Evolutionary conservation across 345 rosid species (phyloP).

Genomic region (Pseudoturritis turrita): DNA sequence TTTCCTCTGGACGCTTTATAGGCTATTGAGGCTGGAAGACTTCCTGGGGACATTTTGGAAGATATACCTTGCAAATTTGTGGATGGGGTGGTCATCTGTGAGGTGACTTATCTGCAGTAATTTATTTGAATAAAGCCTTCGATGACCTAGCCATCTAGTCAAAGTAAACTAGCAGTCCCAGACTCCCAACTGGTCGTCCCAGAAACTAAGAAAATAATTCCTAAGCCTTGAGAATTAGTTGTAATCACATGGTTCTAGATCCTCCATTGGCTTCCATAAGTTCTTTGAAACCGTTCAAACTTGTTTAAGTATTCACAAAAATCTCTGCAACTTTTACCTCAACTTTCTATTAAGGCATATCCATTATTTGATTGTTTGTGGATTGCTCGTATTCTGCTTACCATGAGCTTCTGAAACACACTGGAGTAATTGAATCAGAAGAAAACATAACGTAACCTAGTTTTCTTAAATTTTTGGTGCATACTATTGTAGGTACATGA

Average conservation of each 20-base stretch:
- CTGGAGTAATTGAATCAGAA: neutral
- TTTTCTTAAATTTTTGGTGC: neutral
- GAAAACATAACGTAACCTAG: neutral
- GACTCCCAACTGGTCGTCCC: neutral
- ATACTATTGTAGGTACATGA: constrained; percentile 71
- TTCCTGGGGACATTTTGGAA: constrained; percentile 80
- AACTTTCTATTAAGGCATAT: neutral
- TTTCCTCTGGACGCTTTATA: constrained; percentile 23
- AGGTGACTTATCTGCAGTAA: constrained; percentile 47
- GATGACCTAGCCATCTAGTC: neutral
- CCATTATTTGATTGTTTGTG: neutral
- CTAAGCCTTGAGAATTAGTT: neutral
- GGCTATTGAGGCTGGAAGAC: constrained; percentile 91
- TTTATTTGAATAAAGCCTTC: neutral
- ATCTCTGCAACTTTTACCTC: neutral
- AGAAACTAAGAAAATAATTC: neutral
- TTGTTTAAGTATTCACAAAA: neutral
- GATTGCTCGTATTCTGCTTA: neutral
- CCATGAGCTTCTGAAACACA: constrained; percentile 12
- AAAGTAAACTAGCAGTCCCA: neutral
- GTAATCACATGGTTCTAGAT: neutral
- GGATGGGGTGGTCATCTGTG: constrained; percentile 73
- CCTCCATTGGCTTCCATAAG: constrained; percentile 8
- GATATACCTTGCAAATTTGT: constrained; percentile 70
- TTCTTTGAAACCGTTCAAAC: neutral